A percentile compares a stretch with the other conserved stretches of the same genome.
Conservation (phyloP, 75 land plant genomes). For the Selaginella moellendorffii region DNA sequence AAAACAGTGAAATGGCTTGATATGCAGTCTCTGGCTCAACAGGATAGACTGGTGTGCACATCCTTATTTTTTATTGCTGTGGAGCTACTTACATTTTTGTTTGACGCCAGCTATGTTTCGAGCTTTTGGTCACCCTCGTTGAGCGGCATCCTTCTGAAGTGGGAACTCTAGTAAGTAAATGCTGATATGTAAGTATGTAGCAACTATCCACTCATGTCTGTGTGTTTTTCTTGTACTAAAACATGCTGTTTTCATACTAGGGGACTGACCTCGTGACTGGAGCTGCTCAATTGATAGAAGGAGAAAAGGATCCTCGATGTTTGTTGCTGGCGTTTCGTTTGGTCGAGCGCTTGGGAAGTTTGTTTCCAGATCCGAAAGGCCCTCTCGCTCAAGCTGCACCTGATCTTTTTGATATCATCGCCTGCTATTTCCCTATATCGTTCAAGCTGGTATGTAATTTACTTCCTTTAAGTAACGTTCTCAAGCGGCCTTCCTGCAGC, state of each 20-base stretch:
- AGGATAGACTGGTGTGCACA: neutral
- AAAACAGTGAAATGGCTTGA: neutral
- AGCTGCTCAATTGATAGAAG: constrained; percentile 67
- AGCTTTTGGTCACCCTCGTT: neutral
- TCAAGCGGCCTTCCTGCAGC: constrained; percentile 31
- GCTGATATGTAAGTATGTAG: neutral
- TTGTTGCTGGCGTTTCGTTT: constrained; percentile 53
- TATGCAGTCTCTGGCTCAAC: neutral
- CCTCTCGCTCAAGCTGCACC: constrained; percentile 40
- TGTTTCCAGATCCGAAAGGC: constrained; percentile 52
- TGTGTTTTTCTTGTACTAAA: neutral
- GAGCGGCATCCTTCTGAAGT: neutral
- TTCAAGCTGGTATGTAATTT: constrained; percentile 57
- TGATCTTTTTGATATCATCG: constrained; percentile 67
- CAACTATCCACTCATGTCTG: neutral
- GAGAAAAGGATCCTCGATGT: constrained; percentile 81
- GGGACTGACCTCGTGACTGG: constrained; percentile 51
- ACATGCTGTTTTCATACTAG: constrained; percentile 17
- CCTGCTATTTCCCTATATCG: constrained; percentile 79
- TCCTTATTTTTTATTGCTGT: neutral
- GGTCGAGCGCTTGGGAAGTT: constrained; percentile 29
- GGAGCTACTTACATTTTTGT: neutral
- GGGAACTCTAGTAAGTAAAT: neutral
- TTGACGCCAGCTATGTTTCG: neutral
- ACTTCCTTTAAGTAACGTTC: neutral